Percentiles rank a stretch among this genome's conserved stretches.
These are phyloP conservation scores for Fraxinus floribunda DNA, from an alignment of 305 asterid species.

Conservation along the genomic window DNA sequence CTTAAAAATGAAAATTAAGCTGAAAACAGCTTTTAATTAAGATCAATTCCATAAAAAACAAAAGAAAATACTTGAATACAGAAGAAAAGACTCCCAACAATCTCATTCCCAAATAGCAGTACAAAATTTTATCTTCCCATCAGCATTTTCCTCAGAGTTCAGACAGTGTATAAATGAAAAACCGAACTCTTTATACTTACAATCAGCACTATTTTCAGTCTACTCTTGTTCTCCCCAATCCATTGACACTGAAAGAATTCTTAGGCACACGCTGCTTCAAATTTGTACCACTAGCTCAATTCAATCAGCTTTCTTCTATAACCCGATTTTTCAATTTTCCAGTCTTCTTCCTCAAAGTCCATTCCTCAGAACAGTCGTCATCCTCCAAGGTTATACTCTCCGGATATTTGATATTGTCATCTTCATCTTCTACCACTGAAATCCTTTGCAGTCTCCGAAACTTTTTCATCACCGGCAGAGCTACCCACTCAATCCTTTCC, in stretches of 20 bases:
- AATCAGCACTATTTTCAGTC: slow-evolving; percentile 27
- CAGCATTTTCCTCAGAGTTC: neutral
- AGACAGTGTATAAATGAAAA: neutral
- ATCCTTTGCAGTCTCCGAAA: slow-evolving; percentile 56
- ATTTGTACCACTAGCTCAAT: slow-evolving; percentile 31
- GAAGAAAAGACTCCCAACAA: neutral
- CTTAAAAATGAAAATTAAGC: neutral
- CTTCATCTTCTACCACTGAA: slow-evolving; percentile 50
- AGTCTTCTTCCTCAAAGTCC: slow-evolving; percentile 58
- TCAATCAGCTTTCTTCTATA: slow-evolving; percentile 15
- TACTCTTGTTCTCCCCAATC: slow-evolving; percentile 34
- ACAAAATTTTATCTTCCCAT: neutral
- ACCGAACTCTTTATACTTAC: slow-evolving; percentile 42
- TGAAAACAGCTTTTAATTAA: slow-evolving; percentile 3
- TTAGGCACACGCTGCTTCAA: slow-evolving; percentile 26
- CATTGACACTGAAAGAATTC: slow-evolving; percentile 23
- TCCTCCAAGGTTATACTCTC: slow-evolving; percentile 24
- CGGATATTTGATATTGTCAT: slow-evolving; percentile 14
- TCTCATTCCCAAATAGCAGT: neutral
- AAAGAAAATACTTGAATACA: neutral
- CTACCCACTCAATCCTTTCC: slow-evolving; percentile 75
- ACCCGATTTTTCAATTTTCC: slow-evolving; percentile 24
- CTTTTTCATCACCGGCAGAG: slow-evolving; percentile 44
- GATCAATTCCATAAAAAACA: neutral
- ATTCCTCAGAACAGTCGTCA: slow-evolving; percentile 53